Conservation (phyloP, 257 asterid genomes). For the Coffea canephora region DNA sequence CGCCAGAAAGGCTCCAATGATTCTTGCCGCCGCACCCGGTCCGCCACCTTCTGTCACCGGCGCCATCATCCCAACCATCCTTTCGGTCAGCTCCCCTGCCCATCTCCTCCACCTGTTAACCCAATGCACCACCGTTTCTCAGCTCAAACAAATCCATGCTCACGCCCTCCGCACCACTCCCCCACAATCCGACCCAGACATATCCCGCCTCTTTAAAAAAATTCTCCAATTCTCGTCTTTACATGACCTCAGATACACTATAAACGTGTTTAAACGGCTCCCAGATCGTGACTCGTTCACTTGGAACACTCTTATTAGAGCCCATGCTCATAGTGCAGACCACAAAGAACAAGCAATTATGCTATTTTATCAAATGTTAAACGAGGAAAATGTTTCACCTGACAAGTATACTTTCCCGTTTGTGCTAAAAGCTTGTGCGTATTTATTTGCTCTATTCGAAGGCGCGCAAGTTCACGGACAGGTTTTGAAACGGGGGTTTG, state of each 20-base stretch:
- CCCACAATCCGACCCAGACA: conserved; percentile 28
- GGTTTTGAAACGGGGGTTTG: conserved; percentile 57
- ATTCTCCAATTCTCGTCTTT: conserved; percentile 49
- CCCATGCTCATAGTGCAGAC: conserved; percentile 53
- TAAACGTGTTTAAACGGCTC: conserved; percentile 39
- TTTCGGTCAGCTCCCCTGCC: conserved; percentile 25
- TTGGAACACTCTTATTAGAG: conserved; percentile 66
- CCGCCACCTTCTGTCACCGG: conserved; percentile 6
- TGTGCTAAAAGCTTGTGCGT: conserved; percentile 69
- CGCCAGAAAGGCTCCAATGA: not conserved
- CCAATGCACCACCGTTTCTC: conserved; percentile 50
- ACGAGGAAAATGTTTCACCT: conserved; percentile 38
- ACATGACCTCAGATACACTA: conserved; percentile 47
- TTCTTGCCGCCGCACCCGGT: conserved; percentile 29
- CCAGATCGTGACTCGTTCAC: conserved; percentile 47
- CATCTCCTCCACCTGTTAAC: conserved; percentile 44
- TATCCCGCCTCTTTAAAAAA: conserved; percentile 44
- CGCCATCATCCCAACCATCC: not conserved
- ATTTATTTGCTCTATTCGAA: conserved; percentile 52
- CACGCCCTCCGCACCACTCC: conserved; percentile 49
- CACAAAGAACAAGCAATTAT: conserved; percentile 42
- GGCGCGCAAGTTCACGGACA: conserved; percentile 67
- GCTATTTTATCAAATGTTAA: conserved; percentile 41
- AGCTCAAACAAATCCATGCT: conserved; percentile 69
- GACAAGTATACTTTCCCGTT: conserved; percentile 78